Base-by-base conservation (phyloP, 345 rosid species). In the Streptanthus diversifolius region DNA sequence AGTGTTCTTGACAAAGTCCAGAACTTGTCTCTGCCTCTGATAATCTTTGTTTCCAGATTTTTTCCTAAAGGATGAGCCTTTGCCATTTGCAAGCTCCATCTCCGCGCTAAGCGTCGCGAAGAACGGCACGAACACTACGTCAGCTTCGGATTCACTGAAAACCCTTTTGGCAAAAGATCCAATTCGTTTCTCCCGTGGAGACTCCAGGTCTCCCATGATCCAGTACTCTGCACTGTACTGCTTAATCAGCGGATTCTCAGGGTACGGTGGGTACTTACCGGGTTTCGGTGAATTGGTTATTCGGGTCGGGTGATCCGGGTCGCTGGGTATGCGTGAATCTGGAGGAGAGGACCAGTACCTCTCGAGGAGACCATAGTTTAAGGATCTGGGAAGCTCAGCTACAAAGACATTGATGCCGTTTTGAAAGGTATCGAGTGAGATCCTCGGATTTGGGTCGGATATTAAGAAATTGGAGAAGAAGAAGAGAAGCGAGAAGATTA, bases 211-310 rank as follows among this genome's bases (percentile, higher is more conserved):
- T 5, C 89, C 92, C 70, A 88, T 56, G 75, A 95, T 82, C 99
- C 99, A 95, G 63, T 88, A 90, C 90, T 95, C 99, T 1, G 98
- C 98, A 40, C 97, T 95, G 82, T 95, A 95, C 79, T 95, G 99
- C 78, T 90, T 91, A 55, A 91, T 88, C 79, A 95, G 63, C 4
- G 99, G 95, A 64, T 87, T 95, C 79, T 86, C 93, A 1, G 96
- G 86, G 62, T 83, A 93, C 0, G 86, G 84, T 39, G 87, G 95
- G 74, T 83, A 85, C 5, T 78, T 66, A 11, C 18, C 24, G 45
- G 56, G 39, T 67, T 74, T 77, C 29, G 72, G 80, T n/a, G 9
- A 18, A 25, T 43, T 69, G 74, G 72, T 19, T 17, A 63, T 44
- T n/a, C 62, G 72, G 76, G 61, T 59, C 44, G 60, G 81, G 77